Conservation (phyloP, 768 basidiomycete species). For the Mrakia hoshinonis region DNA sequence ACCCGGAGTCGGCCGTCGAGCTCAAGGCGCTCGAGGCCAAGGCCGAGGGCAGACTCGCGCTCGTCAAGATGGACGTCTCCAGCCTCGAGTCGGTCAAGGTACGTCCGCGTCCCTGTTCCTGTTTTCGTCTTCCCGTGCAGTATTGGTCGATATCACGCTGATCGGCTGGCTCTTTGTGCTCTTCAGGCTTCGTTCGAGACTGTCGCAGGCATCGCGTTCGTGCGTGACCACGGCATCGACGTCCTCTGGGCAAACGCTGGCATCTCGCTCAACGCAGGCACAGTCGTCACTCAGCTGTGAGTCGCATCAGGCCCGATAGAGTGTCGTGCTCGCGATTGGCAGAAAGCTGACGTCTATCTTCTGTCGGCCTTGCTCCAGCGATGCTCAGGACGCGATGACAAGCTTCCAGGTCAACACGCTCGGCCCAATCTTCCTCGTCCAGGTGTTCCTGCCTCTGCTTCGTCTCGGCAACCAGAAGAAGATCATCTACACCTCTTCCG, state of each 20-base stretch:
- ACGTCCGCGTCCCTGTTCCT: background rate
- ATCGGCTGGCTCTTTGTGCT: background rate
- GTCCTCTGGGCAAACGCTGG: conserved; percentile 8
- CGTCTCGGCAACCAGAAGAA: background rate
- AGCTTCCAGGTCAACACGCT: background rate
- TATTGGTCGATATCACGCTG: too few species aligned
- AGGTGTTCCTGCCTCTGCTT: conserved; percentile 2
- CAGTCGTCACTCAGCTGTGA: background rate
- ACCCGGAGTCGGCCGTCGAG: background rate
- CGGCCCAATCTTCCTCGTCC: background rate
- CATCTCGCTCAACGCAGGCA: background rate
- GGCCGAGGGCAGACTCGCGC: background rate
- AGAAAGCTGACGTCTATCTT: background rate
- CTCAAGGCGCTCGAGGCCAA: background rate
- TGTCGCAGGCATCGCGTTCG: background rate
- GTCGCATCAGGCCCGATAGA: background rate
- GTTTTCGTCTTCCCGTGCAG: background rate
- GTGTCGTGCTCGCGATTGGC: background rate
- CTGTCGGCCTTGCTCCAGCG: background rate
- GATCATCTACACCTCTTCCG: background rate
- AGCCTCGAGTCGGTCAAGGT: conserved; percentile 11
- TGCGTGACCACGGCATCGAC: conserved; percentile 8
- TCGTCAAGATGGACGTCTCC: conserved; percentile 12
- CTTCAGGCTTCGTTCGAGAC: background rate
- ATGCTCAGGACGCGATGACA: background rate